Evolutionary conservation across 2,329 filamentous ascomycete species (phyloP).

Genomic region (Aspergillus udagawae): DNA sequence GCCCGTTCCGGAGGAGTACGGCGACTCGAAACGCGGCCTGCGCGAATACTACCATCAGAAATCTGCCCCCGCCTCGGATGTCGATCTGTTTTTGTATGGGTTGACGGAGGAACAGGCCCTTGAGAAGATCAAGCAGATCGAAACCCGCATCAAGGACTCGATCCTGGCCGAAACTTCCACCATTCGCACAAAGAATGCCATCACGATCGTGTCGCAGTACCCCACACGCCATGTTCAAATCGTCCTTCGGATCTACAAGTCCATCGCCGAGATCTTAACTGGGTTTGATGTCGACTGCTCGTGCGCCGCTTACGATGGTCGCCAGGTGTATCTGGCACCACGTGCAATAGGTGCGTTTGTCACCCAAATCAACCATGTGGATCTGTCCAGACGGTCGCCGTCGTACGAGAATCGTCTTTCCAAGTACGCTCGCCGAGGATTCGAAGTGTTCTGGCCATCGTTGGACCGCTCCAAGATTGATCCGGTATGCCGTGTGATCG

Average conservation of each 20-base stretch:
- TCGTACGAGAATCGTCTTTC: conserved; percentile 84
- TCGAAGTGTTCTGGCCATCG: conserved; percentile 76
- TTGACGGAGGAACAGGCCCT: conserved; percentile 72
- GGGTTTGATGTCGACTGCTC: conserved; percentile 87
- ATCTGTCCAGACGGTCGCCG: conserved; percentile 73
- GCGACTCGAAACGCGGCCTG: conserved; percentile 56
- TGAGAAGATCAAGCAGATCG: conserved; percentile 81
- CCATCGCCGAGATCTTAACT: conserved; percentile 76
- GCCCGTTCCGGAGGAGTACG: conserved; percentile 62
- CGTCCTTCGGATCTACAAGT: conserved; percentile 80
- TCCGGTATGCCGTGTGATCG: conserved; percentile 42
- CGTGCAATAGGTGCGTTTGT: conserved; percentile 74
- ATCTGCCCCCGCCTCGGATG: conserved; percentile 77
- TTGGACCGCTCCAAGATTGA: conserved; percentile 73
- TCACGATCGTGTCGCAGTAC: conserved; percentile 81
- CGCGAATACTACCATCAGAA: conserved; percentile 77
- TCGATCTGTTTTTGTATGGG: conserved; percentile 81
- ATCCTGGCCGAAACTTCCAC: conserved; percentile 80
- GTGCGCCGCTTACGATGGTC: conserved; percentile 74
- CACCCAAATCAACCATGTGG: conserved; percentile 76
- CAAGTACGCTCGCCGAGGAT: conserved; percentile 79
- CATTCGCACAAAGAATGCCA: conserved; percentile 78
- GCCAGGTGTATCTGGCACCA: conserved; percentile 74
- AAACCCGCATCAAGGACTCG: conserved; percentile 68
- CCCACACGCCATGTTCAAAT: conserved; percentile 82